These are phyloP conservation scores for Penicillium brevicompactum DNA, from an alignment of 2,329 filamentous ascomycete genomes.

Conservation along the genomic window DNA sequence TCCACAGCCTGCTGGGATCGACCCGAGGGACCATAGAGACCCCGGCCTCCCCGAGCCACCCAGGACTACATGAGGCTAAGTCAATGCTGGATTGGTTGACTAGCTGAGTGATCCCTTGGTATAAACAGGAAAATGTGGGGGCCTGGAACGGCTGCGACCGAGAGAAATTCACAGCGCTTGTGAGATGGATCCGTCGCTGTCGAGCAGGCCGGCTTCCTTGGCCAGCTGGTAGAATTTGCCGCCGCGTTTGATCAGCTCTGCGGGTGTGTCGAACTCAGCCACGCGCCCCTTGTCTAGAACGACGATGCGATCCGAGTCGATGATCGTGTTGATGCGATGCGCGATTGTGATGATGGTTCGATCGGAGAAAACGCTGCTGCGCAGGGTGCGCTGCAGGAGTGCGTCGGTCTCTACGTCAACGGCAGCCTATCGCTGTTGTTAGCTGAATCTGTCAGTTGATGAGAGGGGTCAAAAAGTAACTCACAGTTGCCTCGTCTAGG, in stretches of 20 bases:
- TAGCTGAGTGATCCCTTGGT: conserved; percentile 7
- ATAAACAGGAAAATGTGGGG: conserved; percentile 5
- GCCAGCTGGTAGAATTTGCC: conserved; percentile 89
- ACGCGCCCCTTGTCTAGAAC: conserved; percentile 90
- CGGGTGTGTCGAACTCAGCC: conserved; percentile 87
- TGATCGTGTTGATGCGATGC: conserved; percentile 96
- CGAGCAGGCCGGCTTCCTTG: conserved; percentile 79
- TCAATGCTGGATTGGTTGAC: conserved; percentile 7
- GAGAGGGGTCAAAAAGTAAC: conserved; percentile 6
- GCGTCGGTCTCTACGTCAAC: conserved; percentile 70
- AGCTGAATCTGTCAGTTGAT: conserved; percentile 11
- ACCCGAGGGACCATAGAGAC: conserved; percentile 9
- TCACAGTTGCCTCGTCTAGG: conserved; percentile 90
- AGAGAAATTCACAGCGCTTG: conserved; percentile 14
- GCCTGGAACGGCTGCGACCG: conserved; percentile 9
- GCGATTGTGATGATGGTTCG: conserved; percentile 98
- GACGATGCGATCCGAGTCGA: conserved; percentile 84
- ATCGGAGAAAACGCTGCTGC: conserved; percentile 74
- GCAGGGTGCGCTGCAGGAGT: conserved; percentile 64
- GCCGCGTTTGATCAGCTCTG: conserved; percentile 71
- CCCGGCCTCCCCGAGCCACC: conserved; percentile 22
- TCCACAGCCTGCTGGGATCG: conserved; percentile 14
- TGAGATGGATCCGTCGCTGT: conserved; percentile 41
- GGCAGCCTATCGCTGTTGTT: conserved; percentile 54
- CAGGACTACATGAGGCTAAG: conserved; percentile 12